Percentiles rank a stretch among this genome's conserved stretches.
Evolutionary conservation across 768 basidiomycete genomes (phyloP).

Genomic region (Rhodosporidiobolus sp.): DNA sequence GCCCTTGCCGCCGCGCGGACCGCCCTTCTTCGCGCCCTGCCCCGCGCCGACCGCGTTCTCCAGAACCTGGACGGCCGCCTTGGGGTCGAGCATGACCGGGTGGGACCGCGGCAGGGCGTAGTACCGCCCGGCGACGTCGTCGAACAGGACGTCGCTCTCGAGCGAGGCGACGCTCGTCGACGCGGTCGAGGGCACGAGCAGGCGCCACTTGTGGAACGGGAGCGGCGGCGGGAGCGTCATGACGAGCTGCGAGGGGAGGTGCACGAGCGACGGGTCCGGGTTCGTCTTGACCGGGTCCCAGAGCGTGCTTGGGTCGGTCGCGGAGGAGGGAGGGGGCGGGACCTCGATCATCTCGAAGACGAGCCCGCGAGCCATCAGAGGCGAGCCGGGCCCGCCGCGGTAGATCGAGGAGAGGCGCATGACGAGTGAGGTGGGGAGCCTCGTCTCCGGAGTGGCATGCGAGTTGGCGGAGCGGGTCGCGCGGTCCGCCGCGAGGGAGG

Average conservation of each 20-base stretch:
- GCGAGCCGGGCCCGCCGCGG: constrained; percentile 13
- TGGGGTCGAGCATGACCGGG: background rate
- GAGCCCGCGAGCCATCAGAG: constrained; percentile 23
- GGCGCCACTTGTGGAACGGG: constrained; percentile 28
- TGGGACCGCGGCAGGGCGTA: constrained; percentile 2
- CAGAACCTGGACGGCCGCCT: background rate
- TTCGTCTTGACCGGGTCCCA: background rate
- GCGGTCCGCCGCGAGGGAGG: background rate
- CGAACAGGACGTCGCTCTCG: constrained; percentile 13
- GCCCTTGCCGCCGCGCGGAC: background rate
- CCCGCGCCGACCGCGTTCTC: constrained; percentile 1
- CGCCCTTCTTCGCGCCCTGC: background rate
- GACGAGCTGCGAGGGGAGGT: background rate
- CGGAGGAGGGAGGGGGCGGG: background rate
- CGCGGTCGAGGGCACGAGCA: background rate
- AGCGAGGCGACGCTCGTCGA: background rate
- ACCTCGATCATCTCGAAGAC: constrained; percentile 26
- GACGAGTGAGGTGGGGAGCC: constrained; percentile 16
- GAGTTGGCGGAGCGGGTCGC: background rate
- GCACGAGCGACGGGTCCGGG: background rate
- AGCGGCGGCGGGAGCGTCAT: constrained; percentile 12
- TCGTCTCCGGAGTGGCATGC: too few relatives aligned
- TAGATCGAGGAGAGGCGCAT: constrained; percentile 18
- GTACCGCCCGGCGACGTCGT: constrained; percentile 23
- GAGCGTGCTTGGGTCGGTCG: background rate